Percentiles rank a stretch among this genome's conserved stretches.
These are phyloP conservation scores for Wickerhamomyces sp. DNA, from an alignment of 1,139 yeast species.

Conservation along the genomic window DNA sequence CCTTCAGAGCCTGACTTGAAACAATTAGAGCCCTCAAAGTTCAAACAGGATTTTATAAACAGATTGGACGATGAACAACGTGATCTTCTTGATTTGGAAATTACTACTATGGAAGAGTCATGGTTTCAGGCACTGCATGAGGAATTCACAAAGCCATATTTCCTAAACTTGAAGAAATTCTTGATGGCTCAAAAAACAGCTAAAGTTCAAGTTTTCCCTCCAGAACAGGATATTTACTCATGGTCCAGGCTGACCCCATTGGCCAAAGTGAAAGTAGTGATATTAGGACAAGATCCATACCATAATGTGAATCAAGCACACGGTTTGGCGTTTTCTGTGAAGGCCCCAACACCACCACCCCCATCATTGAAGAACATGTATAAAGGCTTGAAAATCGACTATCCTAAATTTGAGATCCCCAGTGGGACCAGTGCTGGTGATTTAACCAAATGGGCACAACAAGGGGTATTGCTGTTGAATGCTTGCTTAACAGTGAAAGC, in stretches of 20 bases:
- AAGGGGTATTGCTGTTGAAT: slow-evolving; percentile 86
- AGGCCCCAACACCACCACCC: slow-evolving; percentile 79
- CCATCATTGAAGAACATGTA: slow-evolving; percentile 88
- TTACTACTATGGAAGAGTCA: slow-evolving; percentile 60
- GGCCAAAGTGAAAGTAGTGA: slow-evolving; percentile 64
- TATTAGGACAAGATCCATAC: slow-evolving; percentile 96
- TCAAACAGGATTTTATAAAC: slow-evolving; percentile 41
- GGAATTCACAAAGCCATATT: slow-evolving; percentile 84
- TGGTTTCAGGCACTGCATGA: slow-evolving; percentile 71
- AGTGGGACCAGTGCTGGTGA: slow-evolving; percentile 33
- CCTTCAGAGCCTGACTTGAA: too few relatives aligned
- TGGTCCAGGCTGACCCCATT: slow-evolving; percentile 91
- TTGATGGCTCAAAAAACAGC: slow-evolving; percentile 33
- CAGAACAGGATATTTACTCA: slow-evolving; percentile 71
- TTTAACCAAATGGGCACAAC: slow-evolving; percentile 77
- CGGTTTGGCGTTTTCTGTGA: slow-evolving; percentile 90
- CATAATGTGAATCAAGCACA: slow-evolving; percentile 93
- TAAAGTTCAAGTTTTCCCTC: slow-evolving; percentile 62
- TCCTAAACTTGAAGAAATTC: slow-evolving; percentile 64
- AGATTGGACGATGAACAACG: slow-evolving; percentile 48
- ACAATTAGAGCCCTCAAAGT: background rate
- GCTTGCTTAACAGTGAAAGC: slow-evolving; percentile 90
- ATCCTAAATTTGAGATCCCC: slow-evolving; percentile 64
- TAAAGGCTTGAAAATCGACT: slow-evolving; percentile 70
- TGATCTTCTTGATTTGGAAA: slow-evolving; percentile 60